Evolutionary conservation across 306 rosid genomes (phyloP).

Genomic region (Quercus parvula): DNA sequence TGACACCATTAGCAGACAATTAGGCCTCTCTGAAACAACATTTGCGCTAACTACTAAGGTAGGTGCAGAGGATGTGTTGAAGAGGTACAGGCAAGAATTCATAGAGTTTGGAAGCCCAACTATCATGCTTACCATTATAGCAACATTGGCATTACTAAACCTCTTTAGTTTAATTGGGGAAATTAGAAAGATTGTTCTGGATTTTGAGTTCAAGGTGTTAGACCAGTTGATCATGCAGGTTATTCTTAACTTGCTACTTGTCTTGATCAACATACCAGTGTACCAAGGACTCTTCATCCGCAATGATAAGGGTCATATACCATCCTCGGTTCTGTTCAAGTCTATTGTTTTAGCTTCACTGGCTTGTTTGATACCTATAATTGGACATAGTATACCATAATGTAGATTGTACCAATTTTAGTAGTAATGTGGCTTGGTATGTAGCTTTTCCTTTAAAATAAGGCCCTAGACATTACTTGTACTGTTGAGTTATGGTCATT

Average conservation of each 20-base stretch:
- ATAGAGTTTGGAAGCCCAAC: constrained; percentile 60
- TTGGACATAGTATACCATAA: too few species aligned
- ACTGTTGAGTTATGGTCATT: too few species aligned
- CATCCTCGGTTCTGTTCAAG: constrained; percentile 41
- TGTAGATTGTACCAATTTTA: too few species aligned
- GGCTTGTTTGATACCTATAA: constrained; percentile 23
- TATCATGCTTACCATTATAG: constrained; percentile 17
- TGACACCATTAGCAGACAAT: constrained; percentile 12
- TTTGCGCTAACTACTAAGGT: constrained; percentile 53
- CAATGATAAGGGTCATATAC: constrained; percentile 42
- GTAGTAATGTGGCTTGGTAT: too few species aligned
- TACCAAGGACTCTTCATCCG: constrained; percentile 65
- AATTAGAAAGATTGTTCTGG: not conserved
- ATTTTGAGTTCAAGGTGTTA: not conserved
- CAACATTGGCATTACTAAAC: too few species aligned
- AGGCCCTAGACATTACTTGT: too few species aligned
- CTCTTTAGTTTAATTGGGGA: not conserved
- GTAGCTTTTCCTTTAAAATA: too few species aligned
- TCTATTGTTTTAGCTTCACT: constrained; percentile 39
- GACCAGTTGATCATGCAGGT: constrained; percentile 24
- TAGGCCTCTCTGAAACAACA: constrained; percentile 51
- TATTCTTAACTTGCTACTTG: constrained; percentile 13
- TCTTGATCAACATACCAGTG: constrained; percentile 21
- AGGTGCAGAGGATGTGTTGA: constrained; percentile 37
- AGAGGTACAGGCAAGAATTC: constrained; percentile 51